phyloP scores from a whole-genome alignment of 169 alveolate species.

The Prorocentrum cordatum region DNA sequence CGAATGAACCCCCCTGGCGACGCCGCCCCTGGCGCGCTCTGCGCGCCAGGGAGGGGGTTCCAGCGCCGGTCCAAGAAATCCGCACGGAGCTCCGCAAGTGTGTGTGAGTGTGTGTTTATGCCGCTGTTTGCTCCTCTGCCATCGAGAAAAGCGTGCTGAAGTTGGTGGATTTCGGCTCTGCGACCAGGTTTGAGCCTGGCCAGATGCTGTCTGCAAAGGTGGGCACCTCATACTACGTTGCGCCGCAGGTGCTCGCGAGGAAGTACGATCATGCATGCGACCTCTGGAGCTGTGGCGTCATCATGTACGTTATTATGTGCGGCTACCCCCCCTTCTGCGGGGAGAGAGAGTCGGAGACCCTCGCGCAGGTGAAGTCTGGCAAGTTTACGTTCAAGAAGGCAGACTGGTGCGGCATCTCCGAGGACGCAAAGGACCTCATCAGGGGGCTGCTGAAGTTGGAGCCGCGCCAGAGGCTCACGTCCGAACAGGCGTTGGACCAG shows the following conservation, averaged over 20 bases:
- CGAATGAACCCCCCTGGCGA: too few species aligned
- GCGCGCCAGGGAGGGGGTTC: too few species aligned
- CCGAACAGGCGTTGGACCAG: conserved; percentile 74
- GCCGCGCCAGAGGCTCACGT: conserved; percentile 69
- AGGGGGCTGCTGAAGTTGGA: conserved; percentile 68
- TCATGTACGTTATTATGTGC: conserved; percentile 83
- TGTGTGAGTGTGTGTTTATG: too few species aligned
- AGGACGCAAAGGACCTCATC: conserved; percentile 75
- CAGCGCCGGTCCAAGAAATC: too few species aligned
- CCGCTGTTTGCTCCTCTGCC: too few species aligned
- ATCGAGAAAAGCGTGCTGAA: too few species aligned
- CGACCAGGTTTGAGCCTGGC: too few species aligned
- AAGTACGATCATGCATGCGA: conserved; percentile 81
- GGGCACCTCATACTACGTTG: conserved; percentile 84
- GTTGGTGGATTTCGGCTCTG: too few species aligned
- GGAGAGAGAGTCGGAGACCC: conserved; percentile 80
- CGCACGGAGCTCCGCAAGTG: too few species aligned
- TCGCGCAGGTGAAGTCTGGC: conserved; percentile 83
- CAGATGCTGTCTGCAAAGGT: too few species aligned
- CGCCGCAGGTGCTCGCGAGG: conserved; percentile 80
- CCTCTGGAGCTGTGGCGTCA: too few species aligned
- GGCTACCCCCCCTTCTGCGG: conserved; percentile 87
- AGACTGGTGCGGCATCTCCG: conserved; percentile 75
- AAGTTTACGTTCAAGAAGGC: conserved; percentile 75
- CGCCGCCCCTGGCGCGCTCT: too few species aligned